Evolutionary conservation across 2,329 filamentous ascomycete species (phyloP).

Genomic region (Apiospora koreana): DNA sequence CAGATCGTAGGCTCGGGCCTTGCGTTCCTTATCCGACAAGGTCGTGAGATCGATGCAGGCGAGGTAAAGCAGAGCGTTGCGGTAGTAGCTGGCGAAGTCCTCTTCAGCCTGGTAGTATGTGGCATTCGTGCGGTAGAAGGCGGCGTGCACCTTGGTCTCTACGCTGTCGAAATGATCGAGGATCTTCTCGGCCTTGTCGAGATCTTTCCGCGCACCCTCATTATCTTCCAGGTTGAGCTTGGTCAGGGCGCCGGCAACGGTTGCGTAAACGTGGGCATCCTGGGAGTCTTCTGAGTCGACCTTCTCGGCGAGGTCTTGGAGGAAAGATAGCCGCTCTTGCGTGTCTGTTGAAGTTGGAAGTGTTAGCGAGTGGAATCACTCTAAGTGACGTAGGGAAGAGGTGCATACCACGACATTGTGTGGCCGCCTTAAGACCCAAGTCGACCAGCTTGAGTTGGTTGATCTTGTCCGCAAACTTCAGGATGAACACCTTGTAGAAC

Average conservation of each 20-base stretch:
- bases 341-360: conserved; percentile 62
- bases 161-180: conserved; percentile 92
- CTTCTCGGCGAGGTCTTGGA: conserved; percentile 79
- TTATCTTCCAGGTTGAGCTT: conserved; percentile 79
- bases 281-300: conserved; percentile 91
- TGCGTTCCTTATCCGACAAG: conserved; percentile 73
- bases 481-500: conserved; percentile 93
- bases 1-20: conserved; percentile 85
- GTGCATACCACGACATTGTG: conserved; percentile 73
- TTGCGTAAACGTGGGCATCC: conserved; percentile 94
- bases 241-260: conserved; percentile 84
- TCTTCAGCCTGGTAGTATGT: conserved; percentile 92
- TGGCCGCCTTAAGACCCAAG: conserved; percentile 82
- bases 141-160: conserved; percentile 91
- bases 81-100: conserved; percentile 96
- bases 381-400: neutral
- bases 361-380: neutral
- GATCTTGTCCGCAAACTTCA: conserved; percentile 97
- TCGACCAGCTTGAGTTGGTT: conserved; percentile 97
- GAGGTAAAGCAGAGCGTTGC: conserved; percentile 95
- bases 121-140: conserved; percentile 94
- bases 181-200: conserved; percentile 84
- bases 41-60: conserved; percentile 87
- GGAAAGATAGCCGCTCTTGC: conserved; percentile 81
- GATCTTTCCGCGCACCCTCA: conserved; percentile 80